A percentile compares a stretch with the other conserved stretches of the same genome.
Conservation (phyloP, 345 rosid species). For the Conringia planisiliqua region DNA sequence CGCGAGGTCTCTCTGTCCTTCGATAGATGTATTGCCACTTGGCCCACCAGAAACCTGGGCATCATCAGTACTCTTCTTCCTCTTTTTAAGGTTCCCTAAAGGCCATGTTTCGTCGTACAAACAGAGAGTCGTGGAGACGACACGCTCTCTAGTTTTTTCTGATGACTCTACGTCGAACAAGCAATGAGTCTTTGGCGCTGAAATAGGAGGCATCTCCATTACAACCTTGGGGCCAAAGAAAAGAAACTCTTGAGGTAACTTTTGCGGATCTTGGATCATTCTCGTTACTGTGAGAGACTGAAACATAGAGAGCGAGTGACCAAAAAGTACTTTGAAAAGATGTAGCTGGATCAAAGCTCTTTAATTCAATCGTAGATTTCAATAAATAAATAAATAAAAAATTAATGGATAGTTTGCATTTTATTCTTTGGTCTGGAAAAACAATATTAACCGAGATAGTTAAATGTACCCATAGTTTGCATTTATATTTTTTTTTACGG, state of each 20-base stretch:
- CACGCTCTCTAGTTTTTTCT: neutral
- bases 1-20: neutral
- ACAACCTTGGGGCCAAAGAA: neutral
- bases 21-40: neutral
- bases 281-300: neutral
- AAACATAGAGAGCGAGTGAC: neutral
- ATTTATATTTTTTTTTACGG: neutral
- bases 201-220: neutral
- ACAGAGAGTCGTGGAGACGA: neutral
- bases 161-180: neutral
- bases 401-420: neutral
- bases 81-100: neutral
- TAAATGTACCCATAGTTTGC: neutral
- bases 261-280: neutral
- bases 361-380: neutral
- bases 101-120: constrained; percentile 2
- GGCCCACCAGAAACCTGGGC: neutral
- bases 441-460: neutral
- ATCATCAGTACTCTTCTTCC: neutral
- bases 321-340: neutral
- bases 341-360: neutral
- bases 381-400: neutral
- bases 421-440: neutral
- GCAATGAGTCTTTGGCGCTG: neutral
- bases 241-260: neutral